Evolutionary conservation across 306 rosid genomes (phyloP).

Genomic region (Pterocarpus santalinus): DNA sequence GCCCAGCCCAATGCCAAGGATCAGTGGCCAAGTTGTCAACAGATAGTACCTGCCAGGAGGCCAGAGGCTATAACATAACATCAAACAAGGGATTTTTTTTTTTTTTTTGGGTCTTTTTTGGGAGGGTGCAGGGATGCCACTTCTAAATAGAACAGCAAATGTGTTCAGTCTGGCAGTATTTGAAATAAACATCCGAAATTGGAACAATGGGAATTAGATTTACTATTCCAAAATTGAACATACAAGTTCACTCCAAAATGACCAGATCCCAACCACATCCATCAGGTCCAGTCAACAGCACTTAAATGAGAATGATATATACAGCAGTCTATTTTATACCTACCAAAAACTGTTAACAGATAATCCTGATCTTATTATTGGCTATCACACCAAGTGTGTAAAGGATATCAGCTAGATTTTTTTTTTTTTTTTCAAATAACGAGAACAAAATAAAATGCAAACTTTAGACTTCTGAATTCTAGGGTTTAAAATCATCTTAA

Average conservation of each 20-base stretch:
- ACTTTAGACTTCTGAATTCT: conserved; percentile 11
- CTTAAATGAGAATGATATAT: conserved; percentile 11
- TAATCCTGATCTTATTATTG: background rate
- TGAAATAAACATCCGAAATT: background rate
- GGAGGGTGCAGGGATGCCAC: background rate
- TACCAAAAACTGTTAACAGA: conserved; percentile 31
- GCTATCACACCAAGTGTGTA: conserved; percentile 20
- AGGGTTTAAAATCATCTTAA: conserved; percentile 21
- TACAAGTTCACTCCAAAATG: background rate
- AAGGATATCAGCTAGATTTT: background rate
- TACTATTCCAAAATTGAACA: conserved; percentile 29
- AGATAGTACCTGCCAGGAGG: background rate
- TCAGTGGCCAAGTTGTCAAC: background rate
- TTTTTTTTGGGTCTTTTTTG: background rate
- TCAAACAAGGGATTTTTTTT: background rate
- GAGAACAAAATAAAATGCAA: conserved; percentile 1
- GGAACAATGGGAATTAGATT: conserved; percentile 24
- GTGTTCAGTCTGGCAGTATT: conserved; percentile 9
- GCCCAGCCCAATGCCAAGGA: conserved; percentile 31
- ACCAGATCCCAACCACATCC: conserved; percentile 11
- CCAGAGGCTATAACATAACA: conserved; percentile 20
- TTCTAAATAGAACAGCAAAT: conserved; percentile 34
- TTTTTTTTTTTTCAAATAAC: background rate
- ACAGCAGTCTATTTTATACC: background rate
- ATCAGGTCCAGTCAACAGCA: background rate